Evolutionary conservation across 2,329 filamentous ascomycete genomes (phyloP), one percentile per base, ranked within the genome.

Genomic region (Arthrobotrys iridis): DNA sequence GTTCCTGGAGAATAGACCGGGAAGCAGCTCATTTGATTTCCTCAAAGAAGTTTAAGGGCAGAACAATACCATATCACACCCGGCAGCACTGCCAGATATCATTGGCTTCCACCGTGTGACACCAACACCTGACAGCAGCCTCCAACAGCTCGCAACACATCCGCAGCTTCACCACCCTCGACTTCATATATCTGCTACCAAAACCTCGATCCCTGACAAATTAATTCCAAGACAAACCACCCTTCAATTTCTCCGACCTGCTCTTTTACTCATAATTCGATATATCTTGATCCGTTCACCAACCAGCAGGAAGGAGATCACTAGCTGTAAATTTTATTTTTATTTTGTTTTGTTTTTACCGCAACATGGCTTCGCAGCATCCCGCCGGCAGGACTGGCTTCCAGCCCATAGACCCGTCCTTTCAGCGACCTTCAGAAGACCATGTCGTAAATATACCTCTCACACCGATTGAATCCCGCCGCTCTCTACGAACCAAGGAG

Each of bases 401-500:
- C 57, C 71, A 75, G 57, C 71, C 71, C 35, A 41, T 62, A 37
- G 71, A 75, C 37, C 55, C 57, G 11, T 5, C 46, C 15, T 68
- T 68, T 15, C 71, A 75, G 30, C 71, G 57, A 57, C 41, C 63
- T 64, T 70, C 64, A 35, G 77, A 77, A 28, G 79, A 79, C 33
- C 78, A 79, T 50, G 71, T 80, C 43, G 76, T 79, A 30, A 85
- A 84, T 59, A 89, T 89, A 50, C 87, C 87, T 18, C 84, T 89
- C 67, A 84, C 84, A 11, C 82, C 83, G 48, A 85, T 90, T 77
- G 84, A 83, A 80, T 68, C 68, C 8, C 74, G 63, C 33, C 63
- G 63, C 15, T 46, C 60, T n/a, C 50, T 64, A 40, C 48, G 45
- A 30, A 67, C 73, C 11, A 76, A 75, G 13, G 74, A 60, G 18